Base-by-base conservation (phyloP, 1,139 yeast genomes). In the Geotrichum candidum region DNA sequence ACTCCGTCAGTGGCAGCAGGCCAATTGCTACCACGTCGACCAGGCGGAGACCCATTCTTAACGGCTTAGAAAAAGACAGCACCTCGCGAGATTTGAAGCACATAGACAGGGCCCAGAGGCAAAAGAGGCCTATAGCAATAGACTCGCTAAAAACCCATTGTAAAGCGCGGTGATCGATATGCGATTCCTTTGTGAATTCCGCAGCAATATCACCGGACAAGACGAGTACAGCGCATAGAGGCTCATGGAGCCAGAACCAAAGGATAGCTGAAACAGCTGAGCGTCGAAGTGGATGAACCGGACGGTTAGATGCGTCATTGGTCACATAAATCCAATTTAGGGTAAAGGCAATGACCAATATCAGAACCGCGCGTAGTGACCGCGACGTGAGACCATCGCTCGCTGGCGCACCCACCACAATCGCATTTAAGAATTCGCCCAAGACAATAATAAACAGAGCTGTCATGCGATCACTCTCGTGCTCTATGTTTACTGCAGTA, bases 131-230 rank as follows among this genome's bases (percentile, higher is more conserved):
- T 31, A 62, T 56, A 10, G 61, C 57, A 33, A 62, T 51, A 23
- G 58, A 57, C 2, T 54, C 59, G 45, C 63, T 53, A 48, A 62
- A 62, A 11, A 62, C 54, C 61, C 60, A 56, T 15, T 56, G 60
- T 15, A 58, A 56, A 13, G 55, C 46, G 22, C 53, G 59, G n/a
- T 46, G 53, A 27, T 59, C 31, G 22, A 60, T 27, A 23, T 54
- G 56, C 11, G 58, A 38, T 35, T 62, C 59, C 50, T 41, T 51
- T 54, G 68, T 65, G 53, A 84, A 71, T 56, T 82, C 86, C 1
- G 84, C 85, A 9, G 85, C 86, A 9, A 88, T 81, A 73, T 85
- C 88, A 0, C 88, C 89, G 35, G 85, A 80, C 61, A 85, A 75
- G 54, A 71, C 65, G 23, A 71, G 57, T 11, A 70, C 64, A 11